Base-by-base conservation (phyloP, 345 rosid genomes). In the Citrus inodora region DNA sequence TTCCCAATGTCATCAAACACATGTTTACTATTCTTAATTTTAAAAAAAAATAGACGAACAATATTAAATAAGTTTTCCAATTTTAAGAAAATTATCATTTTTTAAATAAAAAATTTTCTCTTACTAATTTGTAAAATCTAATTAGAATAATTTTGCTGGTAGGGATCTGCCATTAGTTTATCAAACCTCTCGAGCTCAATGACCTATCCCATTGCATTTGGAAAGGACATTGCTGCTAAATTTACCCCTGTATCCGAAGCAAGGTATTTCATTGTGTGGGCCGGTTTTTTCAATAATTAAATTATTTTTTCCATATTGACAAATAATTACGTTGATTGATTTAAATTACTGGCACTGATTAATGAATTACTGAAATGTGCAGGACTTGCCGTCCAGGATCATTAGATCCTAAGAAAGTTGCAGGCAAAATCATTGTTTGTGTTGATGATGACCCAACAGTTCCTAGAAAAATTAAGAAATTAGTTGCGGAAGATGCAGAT, bases 311-410 rank as follows among this genome's bases (percentile, higher is more conserved):
- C 51, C 51, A 11, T 46, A 46, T 46, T 46, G 51, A 46, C 16
- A 46, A 13, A 13, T 46, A 46, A 13, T 46, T 11, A 46, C 4
- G 17, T 46, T 46, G 51, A 11, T 27, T 27, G 2, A 24, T 60
- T 25, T n/a, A 60, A 60, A 9, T n/a, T n/a, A 25, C 7, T 60
- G 30, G 1, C 32, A 25, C 0, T 10, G 9, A 27, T 10, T 60
- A 27, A 25, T 60, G 2, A 33, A 65, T 70, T 67, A 1, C 6
- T 4, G 13, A 53, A 60, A 58, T 76, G 33, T 82, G 85, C 87
- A 92, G 96, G 83, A 80, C 76, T 63, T 93, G 98, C 79, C 71
- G 82, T 80, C 97, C 94, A 6, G 92, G 93, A 71, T 92, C 98
- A 62, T 71, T 93, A 66, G 92, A 93, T 76, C 71, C 70, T 25